These are phyloP conservation scores for Metschnikowia henanensis DNA, from an alignment of 805 yeast species.

Conservation along the genomic window DNA sequence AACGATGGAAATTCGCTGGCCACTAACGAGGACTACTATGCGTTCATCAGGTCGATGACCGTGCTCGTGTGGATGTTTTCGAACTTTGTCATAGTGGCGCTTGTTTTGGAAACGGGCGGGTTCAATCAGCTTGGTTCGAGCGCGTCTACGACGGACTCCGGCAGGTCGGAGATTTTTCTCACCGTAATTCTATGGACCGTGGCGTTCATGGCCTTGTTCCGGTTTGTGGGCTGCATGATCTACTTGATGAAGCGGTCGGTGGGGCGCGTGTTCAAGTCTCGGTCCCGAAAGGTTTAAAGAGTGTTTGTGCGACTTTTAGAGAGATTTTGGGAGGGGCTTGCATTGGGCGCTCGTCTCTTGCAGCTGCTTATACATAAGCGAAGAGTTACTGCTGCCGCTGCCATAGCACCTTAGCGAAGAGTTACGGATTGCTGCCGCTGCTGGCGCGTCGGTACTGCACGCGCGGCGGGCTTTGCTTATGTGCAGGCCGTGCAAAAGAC, in stretches of 20 bases:
- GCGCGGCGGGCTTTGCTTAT: not conserved
- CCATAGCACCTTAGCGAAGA: not conserved
- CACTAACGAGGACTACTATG: conserved; percentile 46
- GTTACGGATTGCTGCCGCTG: too few relatives aligned
- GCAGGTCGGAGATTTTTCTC: conserved; percentile 42
- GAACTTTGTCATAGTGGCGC: conserved; percentile 41
- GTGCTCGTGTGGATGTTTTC: conserved; percentile 47
- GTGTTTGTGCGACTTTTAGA: too few relatives aligned
- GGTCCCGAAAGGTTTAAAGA: not conserved
- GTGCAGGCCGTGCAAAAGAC: not conserved
- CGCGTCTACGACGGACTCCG: conserved; percentile 27
- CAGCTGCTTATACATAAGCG: too few relatives aligned
- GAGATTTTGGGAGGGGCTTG: too few relatives aligned
- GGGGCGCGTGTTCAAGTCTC: conserved; percentile 22
- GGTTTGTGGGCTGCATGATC: conserved; percentile 52
- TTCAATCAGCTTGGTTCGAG: conserved; percentile 36
- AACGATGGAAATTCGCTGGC: conserved; percentile 26
- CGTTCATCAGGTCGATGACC: conserved; percentile 46
- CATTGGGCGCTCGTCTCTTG: too few relatives aligned
- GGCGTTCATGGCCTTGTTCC: conserved; percentile 57
- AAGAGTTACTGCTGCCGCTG: too few relatives aligned
- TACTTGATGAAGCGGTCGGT: conserved; percentile 44
- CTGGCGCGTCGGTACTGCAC: not conserved
- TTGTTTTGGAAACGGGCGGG: conserved; percentile 46
- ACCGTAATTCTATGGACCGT: conserved; percentile 61